Percentiles rank a stretch among this genome's conserved stretches.
phyloP scores from a whole-genome alignment of 192 early-diverging fungal species.

The Podila clonocystis region DNA sequence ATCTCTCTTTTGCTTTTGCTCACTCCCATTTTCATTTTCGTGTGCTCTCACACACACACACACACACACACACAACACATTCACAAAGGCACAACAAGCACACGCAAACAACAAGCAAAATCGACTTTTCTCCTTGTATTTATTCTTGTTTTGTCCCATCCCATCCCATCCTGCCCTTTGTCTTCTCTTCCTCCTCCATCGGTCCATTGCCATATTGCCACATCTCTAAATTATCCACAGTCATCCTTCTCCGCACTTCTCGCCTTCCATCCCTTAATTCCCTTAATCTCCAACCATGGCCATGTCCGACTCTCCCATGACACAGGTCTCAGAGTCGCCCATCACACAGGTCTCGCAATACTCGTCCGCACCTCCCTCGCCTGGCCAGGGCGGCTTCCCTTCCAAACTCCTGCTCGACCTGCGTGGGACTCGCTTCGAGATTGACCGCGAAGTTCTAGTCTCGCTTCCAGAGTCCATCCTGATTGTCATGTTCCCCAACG shows the following conservation, averaged over 20 bases:
- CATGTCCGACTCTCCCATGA: slow-evolving; percentile 40
- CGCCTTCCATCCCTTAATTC: not conserved
- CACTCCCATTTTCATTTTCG: too few relatives aligned
- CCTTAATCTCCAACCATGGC: slow-evolving; percentile 10
- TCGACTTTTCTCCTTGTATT: not conserved
- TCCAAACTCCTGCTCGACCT: slow-evolving; percentile 64
- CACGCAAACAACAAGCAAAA: too few relatives aligned
- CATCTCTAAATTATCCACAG: not conserved
- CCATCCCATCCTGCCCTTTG: not conserved
- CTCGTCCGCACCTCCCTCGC: slow-evolving; percentile 27
- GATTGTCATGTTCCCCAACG: slow-evolving; percentile 72
- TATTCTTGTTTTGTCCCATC: not conserved
- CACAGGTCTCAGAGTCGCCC: slow-evolving; percentile 58
- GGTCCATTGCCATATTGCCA: not conserved
- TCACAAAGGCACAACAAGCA: too few relatives aligned
- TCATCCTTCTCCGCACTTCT: not conserved
- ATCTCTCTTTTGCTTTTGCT: too few relatives aligned
- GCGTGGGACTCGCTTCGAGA: slow-evolving; percentile 62
- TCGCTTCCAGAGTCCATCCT: slow-evolving; percentile 68
- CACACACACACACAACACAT: too few relatives aligned
- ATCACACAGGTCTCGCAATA: slow-evolving; percentile 62
- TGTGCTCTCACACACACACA: too few relatives aligned
- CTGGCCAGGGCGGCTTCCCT: slow-evolving; percentile 53
- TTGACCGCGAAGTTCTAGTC: slow-evolving; percentile 66
- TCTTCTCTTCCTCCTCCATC: not conserved